Conservation (phyloP, 1,139 yeast genomes). For the Tardiomyces depauwii region DNA sequence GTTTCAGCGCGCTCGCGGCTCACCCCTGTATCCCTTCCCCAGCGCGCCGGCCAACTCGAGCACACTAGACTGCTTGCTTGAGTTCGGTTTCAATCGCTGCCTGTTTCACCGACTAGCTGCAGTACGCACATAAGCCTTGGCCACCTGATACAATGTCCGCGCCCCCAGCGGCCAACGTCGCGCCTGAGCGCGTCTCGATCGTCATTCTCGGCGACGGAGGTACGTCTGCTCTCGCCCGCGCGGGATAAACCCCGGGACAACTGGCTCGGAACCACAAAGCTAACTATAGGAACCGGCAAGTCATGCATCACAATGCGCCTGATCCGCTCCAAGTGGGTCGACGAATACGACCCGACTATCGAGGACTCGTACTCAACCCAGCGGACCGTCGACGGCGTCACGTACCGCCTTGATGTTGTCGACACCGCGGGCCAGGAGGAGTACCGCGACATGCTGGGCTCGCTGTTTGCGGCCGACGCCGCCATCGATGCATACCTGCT, state of each 20-base stretch:
- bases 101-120: too few species aligned
- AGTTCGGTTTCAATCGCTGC: too few species aligned
- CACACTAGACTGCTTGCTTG: too few species aligned
- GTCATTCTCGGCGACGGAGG: slow-evolving; percentile 27
- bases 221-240: slow-evolving; percentile 2
- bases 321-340: slow-evolving; percentile 26
- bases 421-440: slow-evolving; percentile 32
- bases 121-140: too few species aligned
- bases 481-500: slow-evolving; percentile 84
- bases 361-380: slow-evolving; percentile 27
- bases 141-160: too few species aligned
- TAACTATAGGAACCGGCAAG: slow-evolving; percentile 16
- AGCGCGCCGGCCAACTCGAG: too few species aligned
- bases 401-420: slow-evolving; percentile 23
- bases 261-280: slow-evolving; percentile 1
- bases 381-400: slow-evolving; percentile 22
- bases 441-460: slow-evolving; percentile 42
- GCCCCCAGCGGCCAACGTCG: not conserved
- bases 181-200: slow-evolving; percentile 11
- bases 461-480: slow-evolving; percentile 47
- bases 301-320: slow-evolving; percentile 26
- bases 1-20: too few species aligned
- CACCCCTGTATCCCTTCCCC: too few species aligned
- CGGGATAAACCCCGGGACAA: too few species aligned
- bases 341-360: slow-evolving; percentile 28